Evolutionary conservation across 2,329 filamentous ascomycete genomes (phyloP).

Genomic region (Ophiostoma angusticollis): DNA sequence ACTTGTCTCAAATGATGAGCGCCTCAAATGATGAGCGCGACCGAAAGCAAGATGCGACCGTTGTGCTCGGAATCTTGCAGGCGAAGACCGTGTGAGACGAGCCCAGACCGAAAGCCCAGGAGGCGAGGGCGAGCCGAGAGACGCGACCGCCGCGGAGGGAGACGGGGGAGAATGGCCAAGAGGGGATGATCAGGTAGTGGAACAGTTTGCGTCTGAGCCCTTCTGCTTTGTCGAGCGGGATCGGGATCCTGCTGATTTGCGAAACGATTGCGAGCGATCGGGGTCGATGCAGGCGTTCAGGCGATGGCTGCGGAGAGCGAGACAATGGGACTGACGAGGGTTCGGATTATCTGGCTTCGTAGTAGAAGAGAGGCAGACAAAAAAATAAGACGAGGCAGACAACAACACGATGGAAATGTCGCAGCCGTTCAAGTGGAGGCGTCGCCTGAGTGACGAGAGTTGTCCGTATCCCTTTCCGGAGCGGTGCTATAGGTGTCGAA

Average conservation of each 20-base stretch:
- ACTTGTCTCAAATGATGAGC: too few relatives aligned
- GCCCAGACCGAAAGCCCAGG: background rate
- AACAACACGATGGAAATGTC: background rate
- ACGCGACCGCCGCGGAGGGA: too few relatives aligned
- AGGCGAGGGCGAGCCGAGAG: too few relatives aligned
- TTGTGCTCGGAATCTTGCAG: background rate
- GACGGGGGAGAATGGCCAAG: background rate
- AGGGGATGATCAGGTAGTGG: background rate
- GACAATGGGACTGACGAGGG: background rate
- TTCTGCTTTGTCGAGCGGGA: background rate
- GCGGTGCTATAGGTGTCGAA: conserved; percentile 4
- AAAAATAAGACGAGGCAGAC: background rate
- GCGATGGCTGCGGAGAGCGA: too few relatives aligned
- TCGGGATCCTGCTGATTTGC: background rate
- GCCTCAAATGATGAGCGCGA: too few relatives aligned
- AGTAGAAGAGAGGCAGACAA: background rate
- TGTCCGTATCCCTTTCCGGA: background rate
- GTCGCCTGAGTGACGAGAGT: conserved; percentile 7
- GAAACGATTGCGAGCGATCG: background rate
- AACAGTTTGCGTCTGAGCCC: conserved; percentile 5
- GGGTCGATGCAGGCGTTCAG: too few relatives aligned
- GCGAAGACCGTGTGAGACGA: conserved; percentile 1
- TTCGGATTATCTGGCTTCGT: background rate
- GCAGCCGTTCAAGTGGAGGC: background rate
- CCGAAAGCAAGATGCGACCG: background rate